Conservation (phyloP, 1,284 basidiomycete species). For the Fomitiporia mediterranea region DNA sequence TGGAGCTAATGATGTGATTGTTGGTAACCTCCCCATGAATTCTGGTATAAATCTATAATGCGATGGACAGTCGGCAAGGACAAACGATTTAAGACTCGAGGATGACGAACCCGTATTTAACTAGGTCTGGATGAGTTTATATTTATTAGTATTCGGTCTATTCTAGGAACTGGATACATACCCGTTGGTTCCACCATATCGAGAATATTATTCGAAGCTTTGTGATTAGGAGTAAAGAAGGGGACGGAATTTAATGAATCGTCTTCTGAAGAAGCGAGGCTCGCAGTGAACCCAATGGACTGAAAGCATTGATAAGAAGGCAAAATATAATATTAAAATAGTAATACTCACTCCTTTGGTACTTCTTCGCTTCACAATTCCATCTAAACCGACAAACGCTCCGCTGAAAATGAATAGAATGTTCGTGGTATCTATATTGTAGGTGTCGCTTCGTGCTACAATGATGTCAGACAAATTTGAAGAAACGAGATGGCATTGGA, state of each 20-base stretch:
- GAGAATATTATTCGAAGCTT: slow-evolving; percentile 45
- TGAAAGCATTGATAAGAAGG: slow-evolving; percentile 28
- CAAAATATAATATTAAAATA: background rate
- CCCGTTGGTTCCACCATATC: slow-evolving; percentile 67
- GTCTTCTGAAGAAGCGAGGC: slow-evolving; percentile 43
- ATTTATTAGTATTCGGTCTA: background rate
- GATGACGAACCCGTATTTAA: slow-evolving; percentile 67
- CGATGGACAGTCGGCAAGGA: slow-evolving; percentile 1
- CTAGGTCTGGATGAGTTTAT: slow-evolving; percentile 55
- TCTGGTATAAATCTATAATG: slow-evolving; percentile 80
- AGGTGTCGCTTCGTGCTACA: slow-evolving; percentile 61
- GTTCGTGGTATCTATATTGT: slow-evolving; percentile 82
- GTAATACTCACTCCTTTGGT: slow-evolving; percentile 69
- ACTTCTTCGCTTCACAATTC: slow-evolving; percentile 71
- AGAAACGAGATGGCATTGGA: background rate
- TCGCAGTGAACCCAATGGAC: slow-evolving; percentile 88
- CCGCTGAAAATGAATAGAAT: slow-evolving; percentile 90
- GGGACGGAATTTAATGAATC: slow-evolving; percentile 38
- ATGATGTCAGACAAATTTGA: background rate
- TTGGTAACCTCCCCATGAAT: slow-evolving; percentile 87
- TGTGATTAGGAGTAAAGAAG: slow-evolving; percentile 72
- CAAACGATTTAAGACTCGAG: background rate
- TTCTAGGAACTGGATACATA: slow-evolving; percentile 26
- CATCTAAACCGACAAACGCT: slow-evolving; percentile 90
- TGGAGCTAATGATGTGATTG: slow-evolving; percentile 77